A percentile compares a stretch with the other conserved stretches of the same genome.
Conservation (phyloP, 2,329 filamentous ascomycete genomes). For the Colletotrichum caudatum region DNA sequence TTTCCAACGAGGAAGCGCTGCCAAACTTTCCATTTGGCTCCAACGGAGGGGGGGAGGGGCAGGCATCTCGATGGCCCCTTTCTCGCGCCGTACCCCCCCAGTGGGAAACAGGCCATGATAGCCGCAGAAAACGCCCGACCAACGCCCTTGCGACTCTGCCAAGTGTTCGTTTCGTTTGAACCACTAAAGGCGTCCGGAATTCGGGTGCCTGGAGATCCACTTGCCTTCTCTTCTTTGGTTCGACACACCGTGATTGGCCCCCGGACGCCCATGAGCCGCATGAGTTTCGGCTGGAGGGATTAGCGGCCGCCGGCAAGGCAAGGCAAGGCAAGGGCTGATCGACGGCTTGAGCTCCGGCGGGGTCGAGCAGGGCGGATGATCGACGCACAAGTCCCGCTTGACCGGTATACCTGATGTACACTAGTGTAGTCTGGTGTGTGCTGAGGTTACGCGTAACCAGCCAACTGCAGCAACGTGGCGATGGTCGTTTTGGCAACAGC, state of each 20-base stretch:
- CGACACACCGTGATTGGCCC: slow-evolving; percentile 15
- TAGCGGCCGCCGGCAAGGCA: background rate
- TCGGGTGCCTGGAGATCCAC: slow-evolving; percentile 35
- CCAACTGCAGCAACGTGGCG: background rate
- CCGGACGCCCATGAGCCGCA: background rate
- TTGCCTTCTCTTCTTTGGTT: background rate
- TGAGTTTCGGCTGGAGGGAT: background rate
- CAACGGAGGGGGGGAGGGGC: background rate
- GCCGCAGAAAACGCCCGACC: slow-evolving; percentile 19
- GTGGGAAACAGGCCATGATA: background rate
- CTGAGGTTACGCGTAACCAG: background rate
- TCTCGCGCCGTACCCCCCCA: background rate
- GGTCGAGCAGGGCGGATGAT: background rate
- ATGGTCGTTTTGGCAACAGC: background rate
- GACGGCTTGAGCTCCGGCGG: background rate
- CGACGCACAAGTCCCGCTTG: background rate
- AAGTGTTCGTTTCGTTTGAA: background rate
- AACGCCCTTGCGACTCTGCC: background rate
- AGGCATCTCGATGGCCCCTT: background rate
- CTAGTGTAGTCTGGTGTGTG: too few relatives aligned
- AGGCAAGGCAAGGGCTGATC: background rate
- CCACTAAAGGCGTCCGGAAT: slow-evolving; percentile 35
- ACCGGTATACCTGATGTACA: background rate
- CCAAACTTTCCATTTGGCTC: background rate
- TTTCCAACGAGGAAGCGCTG: background rate